phyloP scores from a whole-genome alignment of 164 flowering plant genomes.

The Vitis riparia region DNA sequence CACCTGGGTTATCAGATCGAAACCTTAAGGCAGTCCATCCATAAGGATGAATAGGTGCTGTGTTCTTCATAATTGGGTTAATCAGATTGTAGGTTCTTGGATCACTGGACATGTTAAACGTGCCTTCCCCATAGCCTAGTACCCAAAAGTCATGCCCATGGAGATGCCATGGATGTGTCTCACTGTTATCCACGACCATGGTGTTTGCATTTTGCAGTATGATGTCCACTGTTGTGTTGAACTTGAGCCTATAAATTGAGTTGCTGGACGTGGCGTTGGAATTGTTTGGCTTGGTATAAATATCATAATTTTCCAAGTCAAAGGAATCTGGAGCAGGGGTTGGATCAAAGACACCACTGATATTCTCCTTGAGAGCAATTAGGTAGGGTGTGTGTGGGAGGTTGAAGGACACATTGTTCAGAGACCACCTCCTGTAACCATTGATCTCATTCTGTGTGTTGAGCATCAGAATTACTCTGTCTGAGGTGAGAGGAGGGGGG shows the following conservation, averaged over 20 bases:
- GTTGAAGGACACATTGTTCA: slow-evolving; percentile 71
- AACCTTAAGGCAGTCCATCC: slow-evolving; percentile 88
- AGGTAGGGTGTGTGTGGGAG: slow-evolving; percentile 80
- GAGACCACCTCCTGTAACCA: slow-evolving; percentile 53
- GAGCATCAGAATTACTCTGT: slow-evolving; percentile 58
- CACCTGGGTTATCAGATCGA: slow-evolving; percentile 71
- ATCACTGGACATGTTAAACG: slow-evolving; percentile 44
- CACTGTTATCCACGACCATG: slow-evolving; percentile 44
- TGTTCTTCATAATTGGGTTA: slow-evolving; percentile 76
- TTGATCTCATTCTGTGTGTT: slow-evolving; percentile 70
- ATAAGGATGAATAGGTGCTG: slow-evolving; percentile 62
- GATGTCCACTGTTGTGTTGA: slow-evolving; percentile 64
- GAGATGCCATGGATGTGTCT: slow-evolving; percentile 91
- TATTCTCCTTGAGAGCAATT: slow-evolving; percentile 47
- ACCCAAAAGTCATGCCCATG: slow-evolving; percentile 98
- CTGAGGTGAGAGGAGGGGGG: slow-evolving; percentile 53
- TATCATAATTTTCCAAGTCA: slow-evolving; percentile 48
- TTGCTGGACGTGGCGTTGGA: slow-evolving; percentile 46
- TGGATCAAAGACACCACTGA: slow-evolving; percentile 38
- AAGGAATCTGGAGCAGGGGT: slow-evolving; percentile 56
- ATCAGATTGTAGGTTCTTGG: slow-evolving; percentile 50
- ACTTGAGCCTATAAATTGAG: slow-evolving; percentile 44
- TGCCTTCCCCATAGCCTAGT: slow-evolving; percentile 69
- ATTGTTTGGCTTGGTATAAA: slow-evolving; percentile 30
- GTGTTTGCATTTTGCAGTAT: slow-evolving; percentile 71